phyloP scores from a whole-genome alignment of 2,329 filamentous ascomycete genomes.

The Diaporthe humulicola region DNA sequence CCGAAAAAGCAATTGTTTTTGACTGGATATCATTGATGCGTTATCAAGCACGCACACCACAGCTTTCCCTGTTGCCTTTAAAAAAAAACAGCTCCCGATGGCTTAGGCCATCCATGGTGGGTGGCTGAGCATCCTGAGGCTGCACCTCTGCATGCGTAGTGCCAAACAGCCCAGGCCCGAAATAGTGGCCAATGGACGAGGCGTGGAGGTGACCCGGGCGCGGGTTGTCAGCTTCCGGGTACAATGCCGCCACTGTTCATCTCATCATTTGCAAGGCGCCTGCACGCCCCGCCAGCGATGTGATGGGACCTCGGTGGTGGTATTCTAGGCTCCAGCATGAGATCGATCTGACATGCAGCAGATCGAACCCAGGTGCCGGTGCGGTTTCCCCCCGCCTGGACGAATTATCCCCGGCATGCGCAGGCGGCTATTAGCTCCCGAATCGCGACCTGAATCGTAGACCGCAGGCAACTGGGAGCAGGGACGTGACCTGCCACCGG shows the following conservation, averaged over 20 bases:
- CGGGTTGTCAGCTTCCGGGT: not conserved
- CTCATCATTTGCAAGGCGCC: not conserved
- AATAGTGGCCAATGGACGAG: not conserved
- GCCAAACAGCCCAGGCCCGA: not conserved
- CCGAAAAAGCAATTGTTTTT: not conserved
- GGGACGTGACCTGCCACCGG: not conserved
- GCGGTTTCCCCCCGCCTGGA: not conserved
- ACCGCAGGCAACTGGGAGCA: not conserved
- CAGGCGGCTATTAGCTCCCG: not conserved
- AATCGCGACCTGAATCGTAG: not conserved
- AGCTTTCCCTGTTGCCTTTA: not conserved
- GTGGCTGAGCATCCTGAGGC: slow-evolving; percentile 8
- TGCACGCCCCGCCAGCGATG: not conserved
- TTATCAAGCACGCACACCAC: not conserved
- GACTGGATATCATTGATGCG: not conserved
- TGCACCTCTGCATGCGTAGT: not conserved
- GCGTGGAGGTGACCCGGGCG: not conserved
- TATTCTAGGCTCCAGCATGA: slow-evolving; percentile 11
- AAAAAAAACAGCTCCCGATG: not conserved
- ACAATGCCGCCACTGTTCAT: not conserved
- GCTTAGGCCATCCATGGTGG: not conserved
- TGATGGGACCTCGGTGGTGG: not conserved
- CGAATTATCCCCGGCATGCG: not conserved
- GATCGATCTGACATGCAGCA: slow-evolving; percentile 2
- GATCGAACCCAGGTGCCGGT: not conserved